phyloP scores from a whole-genome alignment of 2,329 filamentous ascomycete species.

The Pyricularia grisea region DNA sequence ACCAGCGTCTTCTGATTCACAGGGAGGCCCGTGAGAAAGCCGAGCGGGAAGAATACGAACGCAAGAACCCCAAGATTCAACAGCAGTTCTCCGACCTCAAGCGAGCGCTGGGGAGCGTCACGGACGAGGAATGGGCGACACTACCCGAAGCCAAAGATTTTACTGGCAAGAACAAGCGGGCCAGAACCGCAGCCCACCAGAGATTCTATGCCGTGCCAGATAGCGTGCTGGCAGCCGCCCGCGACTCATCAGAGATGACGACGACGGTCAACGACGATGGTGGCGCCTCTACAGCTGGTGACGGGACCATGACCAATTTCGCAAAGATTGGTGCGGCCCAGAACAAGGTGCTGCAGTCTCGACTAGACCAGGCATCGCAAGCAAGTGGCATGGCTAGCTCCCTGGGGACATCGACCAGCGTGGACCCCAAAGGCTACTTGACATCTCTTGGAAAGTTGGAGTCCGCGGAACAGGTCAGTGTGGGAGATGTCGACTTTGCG shows the following conservation, averaged over 20 bases:
- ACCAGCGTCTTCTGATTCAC: constrained; percentile 34
- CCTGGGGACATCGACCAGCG: constrained; percentile 75
- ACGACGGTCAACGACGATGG: constrained; percentile 84
- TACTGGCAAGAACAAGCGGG: constrained; percentile 85
- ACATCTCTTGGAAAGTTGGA: constrained; percentile 82
- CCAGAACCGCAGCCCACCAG: constrained; percentile 72
- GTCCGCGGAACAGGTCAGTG: constrained; percentile 70
- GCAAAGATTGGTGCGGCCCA: constrained; percentile 93
- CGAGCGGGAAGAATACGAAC: constrained; percentile 91
- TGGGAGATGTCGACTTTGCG: constrained; percentile 92
- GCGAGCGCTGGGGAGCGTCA: constrained; percentile 75
- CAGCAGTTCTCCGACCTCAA: constrained; percentile 97
- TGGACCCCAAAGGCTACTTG: constrained; percentile 92
- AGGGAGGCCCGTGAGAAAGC: constrained; percentile 91
- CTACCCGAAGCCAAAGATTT: constrained; percentile 93
- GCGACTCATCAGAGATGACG: constrained; percentile 71
- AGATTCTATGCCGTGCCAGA: constrained; percentile 95
- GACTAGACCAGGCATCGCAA: constrained; percentile 79
- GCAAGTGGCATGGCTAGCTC: constrained; percentile 57
- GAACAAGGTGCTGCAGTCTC: constrained; percentile 92
- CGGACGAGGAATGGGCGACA: constrained; percentile 93
- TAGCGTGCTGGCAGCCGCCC: constrained; percentile 81
- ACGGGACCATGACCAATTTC: constrained; percentile 96
- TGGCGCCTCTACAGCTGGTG: constrained; percentile 24
- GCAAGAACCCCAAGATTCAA: constrained; percentile 95